Percentiles rank a stretch among this genome's conserved stretches.
phyloP scores from a whole-genome alignment of 2,329 filamentous ascomycete species.

The Penicillium sp. region DNA sequence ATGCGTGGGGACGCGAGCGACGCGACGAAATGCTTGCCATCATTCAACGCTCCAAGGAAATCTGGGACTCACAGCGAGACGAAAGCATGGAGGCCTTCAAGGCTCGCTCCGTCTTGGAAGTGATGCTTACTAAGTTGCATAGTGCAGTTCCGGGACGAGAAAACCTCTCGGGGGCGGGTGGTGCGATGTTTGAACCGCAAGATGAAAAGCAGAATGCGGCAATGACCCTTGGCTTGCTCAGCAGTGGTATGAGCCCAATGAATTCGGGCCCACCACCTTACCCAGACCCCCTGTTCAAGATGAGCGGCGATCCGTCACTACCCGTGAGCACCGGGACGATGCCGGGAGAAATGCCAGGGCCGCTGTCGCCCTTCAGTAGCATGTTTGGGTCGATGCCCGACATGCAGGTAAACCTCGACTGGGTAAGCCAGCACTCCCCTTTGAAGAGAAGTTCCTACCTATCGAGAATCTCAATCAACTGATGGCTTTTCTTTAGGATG shows the following conservation, averaged over 20 bases:
- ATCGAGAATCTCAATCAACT: neutral
- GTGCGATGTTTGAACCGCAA: conserved; percentile 35
- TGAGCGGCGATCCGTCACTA: conserved; percentile 23
- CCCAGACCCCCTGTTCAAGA: conserved; percentile 25
- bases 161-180: conserved; percentile 14
- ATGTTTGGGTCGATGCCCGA: conserved; percentile 53
- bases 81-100: conserved; percentile 86
- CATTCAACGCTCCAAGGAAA: conserved; percentile 65
- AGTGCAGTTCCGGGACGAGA: conserved; percentile 23
- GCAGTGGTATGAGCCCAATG: conserved; percentile 54
- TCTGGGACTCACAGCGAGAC: conserved; percentile 74
- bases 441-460: neutral
- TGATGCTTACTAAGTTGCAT: conserved; percentile 75
- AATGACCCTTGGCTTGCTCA: conserved; percentile 65
- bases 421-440: conserved; percentile 46
- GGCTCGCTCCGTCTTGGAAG: conserved; percentile 69
- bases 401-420: conserved; percentile 54
- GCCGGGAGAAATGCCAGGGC: conserved; percentile 35
- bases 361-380: conserved; percentile 47
- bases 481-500: conserved; percentile 45
- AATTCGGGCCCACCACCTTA: conserved; percentile 28
- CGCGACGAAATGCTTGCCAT: conserved; percentile 69
- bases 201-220: conserved; percentile 60
- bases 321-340: conserved; percentile 17
- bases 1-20: conserved; percentile 44